A percentile compares a stretch with the other conserved stretches of the same genome.
These are phyloP conservation scores for Dictyostelium discoideum DNA, from an alignment of 78 protist species.

Conservation along the genomic window dicty_2.7 NC_007089.4:3954501-3955000, in stretches of 20 bases:
- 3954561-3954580: neutral
- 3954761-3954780: neutral
- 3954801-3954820: neutral
- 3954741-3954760: neutral
- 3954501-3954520: conserved; percentile 51
- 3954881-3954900: neutral
- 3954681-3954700: neutral
- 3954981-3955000: neutral
- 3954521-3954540: conserved; percentile 34
- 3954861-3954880: neutral
- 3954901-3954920: neutral
- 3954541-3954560: neutral
- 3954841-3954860: neutral
- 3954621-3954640: neutral
- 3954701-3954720: neutral
- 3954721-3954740: conserved; percentile 29
- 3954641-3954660: neutral
- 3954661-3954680: neutral
- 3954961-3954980: neutral
- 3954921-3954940: neutral
- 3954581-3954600: neutral
- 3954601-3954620: neutral
- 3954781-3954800: neutral
- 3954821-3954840: neutral
- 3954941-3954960: neutral